phyloP scores from a whole-genome alignment of 495 filamentous ascomycete genomes.

The Hypoxylon perforatum region DNA sequence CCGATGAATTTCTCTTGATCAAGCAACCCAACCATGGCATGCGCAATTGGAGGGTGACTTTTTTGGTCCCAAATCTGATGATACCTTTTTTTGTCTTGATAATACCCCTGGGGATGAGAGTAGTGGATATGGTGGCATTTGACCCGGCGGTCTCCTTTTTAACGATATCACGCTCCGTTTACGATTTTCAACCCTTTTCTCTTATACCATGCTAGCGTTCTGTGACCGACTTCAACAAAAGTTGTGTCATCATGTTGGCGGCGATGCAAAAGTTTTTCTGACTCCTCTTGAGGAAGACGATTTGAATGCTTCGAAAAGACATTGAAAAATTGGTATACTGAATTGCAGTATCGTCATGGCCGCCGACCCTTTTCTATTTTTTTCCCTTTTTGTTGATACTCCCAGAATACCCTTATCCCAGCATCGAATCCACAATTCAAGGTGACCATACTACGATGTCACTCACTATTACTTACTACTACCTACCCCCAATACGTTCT shows the following conservation, averaged over 20 bases:
- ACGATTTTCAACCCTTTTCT: constrained; percentile 29
- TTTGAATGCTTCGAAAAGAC: constrained; percentile 9
- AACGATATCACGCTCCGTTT: constrained; percentile 41
- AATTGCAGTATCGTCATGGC: not conserved
- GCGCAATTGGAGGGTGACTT: constrained; percentile 22
- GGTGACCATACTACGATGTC: constrained; percentile 7
- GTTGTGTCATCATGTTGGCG: not conserved
- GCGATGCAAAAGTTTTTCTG: not conserved
- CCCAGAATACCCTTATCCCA: constrained; percentile 12
- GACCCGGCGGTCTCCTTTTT: constrained; percentile 34
- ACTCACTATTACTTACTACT: constrained; percentile 9
- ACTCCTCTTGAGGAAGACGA: not conserved
- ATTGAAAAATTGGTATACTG: not conserved
- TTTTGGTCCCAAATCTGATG: constrained; percentile 27
- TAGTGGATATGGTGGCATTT: constrained; percentile 33
- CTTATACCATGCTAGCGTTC: constrained; percentile 24
- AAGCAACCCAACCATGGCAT: constrained; percentile 2
- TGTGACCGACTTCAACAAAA: constrained; percentile 1
- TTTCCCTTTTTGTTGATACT: not conserved
- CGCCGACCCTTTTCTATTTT: not conserved
- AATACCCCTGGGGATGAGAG: constrained; percentile 37
- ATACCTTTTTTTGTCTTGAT: constrained; percentile 41
- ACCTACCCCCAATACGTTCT: constrained; percentile 8
- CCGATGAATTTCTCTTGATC: constrained; percentile 67
- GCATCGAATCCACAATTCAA: constrained; percentile 3